Base-by-base conservation (phyloP, 805 yeast genomes). In the Saccharomycopsis sp. region DNA sequence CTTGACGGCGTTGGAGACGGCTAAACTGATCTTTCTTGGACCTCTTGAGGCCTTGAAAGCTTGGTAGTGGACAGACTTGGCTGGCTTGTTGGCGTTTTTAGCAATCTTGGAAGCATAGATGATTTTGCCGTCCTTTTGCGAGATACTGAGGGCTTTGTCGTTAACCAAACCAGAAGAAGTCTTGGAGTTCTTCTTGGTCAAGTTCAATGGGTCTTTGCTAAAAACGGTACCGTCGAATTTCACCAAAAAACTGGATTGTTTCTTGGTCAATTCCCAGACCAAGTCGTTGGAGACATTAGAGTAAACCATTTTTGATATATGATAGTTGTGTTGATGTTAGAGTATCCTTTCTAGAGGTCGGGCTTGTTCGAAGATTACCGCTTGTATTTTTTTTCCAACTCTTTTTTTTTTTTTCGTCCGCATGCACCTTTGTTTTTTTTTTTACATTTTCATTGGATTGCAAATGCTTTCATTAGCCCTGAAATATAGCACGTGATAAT, bases 201-300 rank as follows among this genome's bases (percentile, higher is more conserved):
- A 59, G 65, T 69, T 69, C 52, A 70, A 59, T 53, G 75, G 74
- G 61, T 71, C 76, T 42, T 61, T 54, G 50, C 75, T 69, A 57
- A 67, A 61, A 46, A 52, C 56, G 43, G 58, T 57, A 46, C 66
- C 69, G 48, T 63, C 48, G 51, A 69, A 61, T 67, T 68, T 69
- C 50, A 69, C 72, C 45, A 69, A 60, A 66, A 50, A 69, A 48
- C 67, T 53, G 43, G 67, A 60, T 64, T 69, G 61, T 52, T 59
- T 53, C 52, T 70, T 67, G 62, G 71, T 61, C 41, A 70, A 54
- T 52, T 66, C 69, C 75, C 75, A 69, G 63, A 69, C 57, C 45
- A 69, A 63, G 52, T 70, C 75, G 67, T 58, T 59, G 40, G n/a
- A 20, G 16, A 12, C 37, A 27, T 34, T 34, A 34, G 37, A 6